phyloP scores from a whole-genome alignment of 352 stramenopile genomes.

The Achlya hypogyna region DNA sequence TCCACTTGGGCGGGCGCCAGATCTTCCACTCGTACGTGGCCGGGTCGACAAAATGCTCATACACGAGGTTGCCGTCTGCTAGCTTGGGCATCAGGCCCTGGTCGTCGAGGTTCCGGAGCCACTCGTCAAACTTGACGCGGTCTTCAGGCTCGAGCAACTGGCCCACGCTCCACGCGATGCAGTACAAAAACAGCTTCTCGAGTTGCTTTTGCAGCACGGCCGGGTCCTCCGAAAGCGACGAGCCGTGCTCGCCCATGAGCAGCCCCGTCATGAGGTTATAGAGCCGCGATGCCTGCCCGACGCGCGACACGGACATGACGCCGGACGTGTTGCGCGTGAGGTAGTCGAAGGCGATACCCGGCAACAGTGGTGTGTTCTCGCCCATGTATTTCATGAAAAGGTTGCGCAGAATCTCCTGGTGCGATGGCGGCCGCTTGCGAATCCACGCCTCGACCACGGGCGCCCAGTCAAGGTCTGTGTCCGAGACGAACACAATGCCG shows the following conservation, averaged over 20 bases:
- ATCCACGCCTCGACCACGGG: conserved; percentile 96
- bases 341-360: conserved; percentile 94
- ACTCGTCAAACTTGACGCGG: conserved; percentile 93
- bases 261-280: conserved; percentile 89
- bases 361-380: conserved; percentile 88
- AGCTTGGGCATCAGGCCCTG: conserved; percentile 88
- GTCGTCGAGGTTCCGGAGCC: conserved; percentile 89
- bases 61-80: conserved; percentile 81
- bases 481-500: conserved; percentile 98
- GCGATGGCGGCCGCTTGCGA: conserved; percentile 73
- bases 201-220: conserved; percentile 70
- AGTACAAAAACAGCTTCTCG: conserved; percentile 96
- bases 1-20: conserved; percentile 92
- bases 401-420: conserved; percentile 85
- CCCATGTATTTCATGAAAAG: conserved; percentile 96
- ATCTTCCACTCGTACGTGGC: conserved; percentile 91
- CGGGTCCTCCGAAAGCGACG: conserved; percentile 53
- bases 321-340: conserved; percentile 89
- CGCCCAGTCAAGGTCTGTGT: conserved; percentile 96
- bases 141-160: conserved; percentile 95
- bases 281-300: conserved; percentile 71
- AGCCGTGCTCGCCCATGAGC: conserved; percentile 73
- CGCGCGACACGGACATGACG: conserved; percentile 91
- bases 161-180: conserved; percentile 93
- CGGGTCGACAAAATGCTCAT: conserved; percentile 91